These are phyloP conservation scores for Nemania diffusa DNA, from an alignment of 2,329 filamentous ascomycete genomes.

Conservation along the genomic window DNA sequence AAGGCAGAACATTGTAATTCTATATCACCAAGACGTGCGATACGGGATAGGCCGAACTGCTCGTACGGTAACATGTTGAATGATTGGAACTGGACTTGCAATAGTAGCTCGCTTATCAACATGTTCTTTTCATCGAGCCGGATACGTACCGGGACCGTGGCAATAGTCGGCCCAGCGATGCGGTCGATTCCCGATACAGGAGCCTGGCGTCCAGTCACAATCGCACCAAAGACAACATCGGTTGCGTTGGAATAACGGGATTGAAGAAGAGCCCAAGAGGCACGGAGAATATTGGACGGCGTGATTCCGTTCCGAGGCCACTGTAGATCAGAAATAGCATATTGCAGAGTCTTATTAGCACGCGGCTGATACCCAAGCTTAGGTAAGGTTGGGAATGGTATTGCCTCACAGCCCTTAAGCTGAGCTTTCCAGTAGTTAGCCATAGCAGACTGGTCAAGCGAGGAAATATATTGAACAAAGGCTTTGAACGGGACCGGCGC, in stretches of 20 bases:
- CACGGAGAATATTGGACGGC: constrained; percentile 2
- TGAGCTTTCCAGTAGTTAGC: constrained; percentile 11
- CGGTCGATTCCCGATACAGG: constrained; percentile 2
- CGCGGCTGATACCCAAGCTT: neutral
- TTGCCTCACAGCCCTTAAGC: constrained; percentile 1
- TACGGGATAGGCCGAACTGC: constrained; percentile 8
- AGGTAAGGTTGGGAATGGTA: constrained; percentile 13
- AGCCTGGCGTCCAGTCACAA: constrained; percentile 11
- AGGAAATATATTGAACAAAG: constrained; percentile 10
- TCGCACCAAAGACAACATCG: constrained; percentile 7
- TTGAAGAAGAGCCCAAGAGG: constrained; percentile 18
- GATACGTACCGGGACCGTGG: constrained; percentile 15
- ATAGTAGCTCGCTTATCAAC: constrained; percentile 1
- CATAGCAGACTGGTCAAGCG: neutral
- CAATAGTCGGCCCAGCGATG: constrained; percentile 16
- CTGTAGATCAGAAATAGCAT: neutral
- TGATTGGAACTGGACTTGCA: constrained; percentile 6
- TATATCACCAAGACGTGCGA: constrained; percentile 6
- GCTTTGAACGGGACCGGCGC: constrained; percentile 2
- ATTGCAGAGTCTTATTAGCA: constrained; percentile 7
- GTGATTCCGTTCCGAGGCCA: constrained; percentile 13
- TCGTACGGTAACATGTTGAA: constrained; percentile 10
- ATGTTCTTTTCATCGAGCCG: neutral
- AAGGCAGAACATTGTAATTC: constrained; percentile 4
- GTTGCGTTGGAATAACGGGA: neutral